phyloP scores from a whole-genome alignment of 2,329 filamentous ascomycete species.

The Phoma sp. region DNA sequence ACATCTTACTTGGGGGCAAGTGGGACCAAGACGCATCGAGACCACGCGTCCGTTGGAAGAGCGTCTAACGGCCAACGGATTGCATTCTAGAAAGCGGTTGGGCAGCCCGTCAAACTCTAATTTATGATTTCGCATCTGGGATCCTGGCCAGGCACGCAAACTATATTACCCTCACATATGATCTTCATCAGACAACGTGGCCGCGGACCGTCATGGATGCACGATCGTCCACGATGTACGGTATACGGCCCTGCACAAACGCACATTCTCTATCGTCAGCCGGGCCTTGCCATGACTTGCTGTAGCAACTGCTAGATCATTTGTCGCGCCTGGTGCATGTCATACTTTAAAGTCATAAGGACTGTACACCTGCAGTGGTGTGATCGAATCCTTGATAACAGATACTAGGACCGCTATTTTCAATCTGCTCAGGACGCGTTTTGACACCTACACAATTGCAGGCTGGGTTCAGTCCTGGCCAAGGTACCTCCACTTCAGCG shows the following conservation, averaged over 20 bases:
- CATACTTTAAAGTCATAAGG: neutral
- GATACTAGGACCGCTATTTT: too few relatives aligned
- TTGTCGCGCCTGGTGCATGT: too few relatives aligned
- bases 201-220: slow-evolving; percentile 8
- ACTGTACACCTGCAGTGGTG: too few relatives aligned
- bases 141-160: slow-evolving; percentile 4
- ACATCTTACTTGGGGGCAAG: slow-evolving; percentile 9
- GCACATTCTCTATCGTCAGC: neutral
- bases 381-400: too few relatives aligned
- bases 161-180: slow-evolving; percentile 10
- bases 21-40: slow-evolving; percentile 9
- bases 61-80: slow-evolving; percentile 3
- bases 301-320: neutral
- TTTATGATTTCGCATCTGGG: neutral
- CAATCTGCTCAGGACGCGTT: too few relatives aligned
- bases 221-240: slow-evolving; percentile 7
- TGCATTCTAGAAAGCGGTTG: slow-evolving; percentile 1
- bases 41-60: neutral
- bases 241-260: neutral
- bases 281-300: neutral
- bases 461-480: slow-evolving; percentile 41
- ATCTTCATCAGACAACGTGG: slow-evolving; percentile 5
- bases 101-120: slow-evolving; percentile 5
- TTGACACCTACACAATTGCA: neutral
- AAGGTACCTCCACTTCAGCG: slow-evolving; percentile 54